Evolutionary conservation across 208 protist genomes (phyloP).

Genomic region (Trypanosoma lewisi): DNA sequence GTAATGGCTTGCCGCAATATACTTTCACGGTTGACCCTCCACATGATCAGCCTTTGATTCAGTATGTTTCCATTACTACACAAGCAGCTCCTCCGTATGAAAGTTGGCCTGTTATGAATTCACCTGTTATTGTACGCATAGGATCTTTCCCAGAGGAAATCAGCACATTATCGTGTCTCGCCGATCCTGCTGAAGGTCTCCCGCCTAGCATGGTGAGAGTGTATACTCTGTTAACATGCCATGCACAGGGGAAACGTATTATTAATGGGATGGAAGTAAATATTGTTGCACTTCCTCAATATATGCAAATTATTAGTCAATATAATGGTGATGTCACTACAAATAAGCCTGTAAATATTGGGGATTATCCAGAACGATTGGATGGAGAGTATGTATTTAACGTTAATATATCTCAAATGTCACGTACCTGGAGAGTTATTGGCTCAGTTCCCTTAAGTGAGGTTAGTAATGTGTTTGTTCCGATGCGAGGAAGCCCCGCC

Average conservation of each 20-base stretch:
- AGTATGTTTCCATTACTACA: constrained; percentile 59
- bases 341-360: constrained; percentile 33
- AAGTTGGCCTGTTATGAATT: constrained; percentile 58
- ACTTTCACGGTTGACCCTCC: constrained; percentile 64
- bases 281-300: constrained; percentile 45
- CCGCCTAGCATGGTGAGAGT: constrained; percentile 48
- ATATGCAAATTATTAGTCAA: constrained; percentile 38
- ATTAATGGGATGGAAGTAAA: constrained; percentile 40
- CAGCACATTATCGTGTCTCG: constrained; percentile 45
- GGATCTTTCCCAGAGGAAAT: constrained; percentile 36
- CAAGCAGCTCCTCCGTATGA: constrained; percentile 32
- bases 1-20: constrained; percentile 41
- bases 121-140: constrained; percentile 61
- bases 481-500: constrained; percentile 68
- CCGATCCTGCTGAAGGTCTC: constrained; percentile 22
- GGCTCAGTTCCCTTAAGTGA: constrained; percentile 32
- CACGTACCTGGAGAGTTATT: constrained; percentile 30
- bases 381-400: constrained; percentile 63
- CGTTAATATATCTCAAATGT: constrained; percentile 23
- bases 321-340: constrained; percentile 32
- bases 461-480: constrained; percentile 21
- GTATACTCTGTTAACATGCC: constrained; percentile 37
- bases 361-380: constrained; percentile 44
- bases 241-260: constrained; percentile 47
- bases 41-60: constrained; percentile 21